These are phyloP conservation scores for Xerocomus nothofagi DNA, from an alignment of 1,284 basidiomycete species.

Conservation along the genomic window DNA sequence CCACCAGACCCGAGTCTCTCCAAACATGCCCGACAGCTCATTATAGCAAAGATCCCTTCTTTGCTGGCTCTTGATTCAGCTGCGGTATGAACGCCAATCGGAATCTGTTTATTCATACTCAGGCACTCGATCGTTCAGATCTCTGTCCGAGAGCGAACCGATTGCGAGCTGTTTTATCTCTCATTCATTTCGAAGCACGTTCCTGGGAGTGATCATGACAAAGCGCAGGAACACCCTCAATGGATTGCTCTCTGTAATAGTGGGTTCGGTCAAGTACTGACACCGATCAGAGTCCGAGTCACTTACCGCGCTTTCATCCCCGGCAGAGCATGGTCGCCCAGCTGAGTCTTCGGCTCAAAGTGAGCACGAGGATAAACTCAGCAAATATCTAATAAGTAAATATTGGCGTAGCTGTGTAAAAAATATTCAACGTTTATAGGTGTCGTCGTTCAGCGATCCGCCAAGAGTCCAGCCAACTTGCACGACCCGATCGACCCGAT, in stretches of 20 bases:
- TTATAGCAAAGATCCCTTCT: constrained; percentile 70
- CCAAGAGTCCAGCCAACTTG: constrained; percentile 17
- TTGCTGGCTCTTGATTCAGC: constrained; percentile 71
- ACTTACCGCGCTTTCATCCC: not conserved
- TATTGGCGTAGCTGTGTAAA: constrained; percentile 3
- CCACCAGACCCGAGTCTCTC: constrained; percentile 39
- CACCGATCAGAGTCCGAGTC: constrained; percentile 1
- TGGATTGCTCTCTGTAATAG: constrained; percentile 65
- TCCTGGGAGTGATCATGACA: constrained; percentile 45
- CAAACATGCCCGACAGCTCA: constrained; percentile 60
- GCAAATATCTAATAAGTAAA: constrained; percentile 62
- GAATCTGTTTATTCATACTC: constrained; percentile 13
- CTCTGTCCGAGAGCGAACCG: constrained; percentile 70
- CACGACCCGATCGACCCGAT: constrained; percentile 4
- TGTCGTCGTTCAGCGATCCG: constrained; percentile 37
- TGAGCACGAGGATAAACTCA: constrained; percentile 52
- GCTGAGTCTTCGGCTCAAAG: constrained; percentile 37
- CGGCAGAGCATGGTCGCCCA: constrained; percentile 62
- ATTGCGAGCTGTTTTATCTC: constrained; percentile 86
- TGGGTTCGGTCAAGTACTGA: constrained; percentile 39
- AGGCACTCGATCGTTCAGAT: constrained; percentile 47
- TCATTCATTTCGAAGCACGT: constrained; percentile 54
- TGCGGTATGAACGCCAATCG: constrained; percentile 43
- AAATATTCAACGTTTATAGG: constrained; percentile 33
- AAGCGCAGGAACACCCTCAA: constrained; percentile 54